A percentile compares a stretch with the other conserved stretches of the same genome.
Conservation (phyloP, 176 grass and related monocot genomes). For the Oryza meridionalis region DNA sequence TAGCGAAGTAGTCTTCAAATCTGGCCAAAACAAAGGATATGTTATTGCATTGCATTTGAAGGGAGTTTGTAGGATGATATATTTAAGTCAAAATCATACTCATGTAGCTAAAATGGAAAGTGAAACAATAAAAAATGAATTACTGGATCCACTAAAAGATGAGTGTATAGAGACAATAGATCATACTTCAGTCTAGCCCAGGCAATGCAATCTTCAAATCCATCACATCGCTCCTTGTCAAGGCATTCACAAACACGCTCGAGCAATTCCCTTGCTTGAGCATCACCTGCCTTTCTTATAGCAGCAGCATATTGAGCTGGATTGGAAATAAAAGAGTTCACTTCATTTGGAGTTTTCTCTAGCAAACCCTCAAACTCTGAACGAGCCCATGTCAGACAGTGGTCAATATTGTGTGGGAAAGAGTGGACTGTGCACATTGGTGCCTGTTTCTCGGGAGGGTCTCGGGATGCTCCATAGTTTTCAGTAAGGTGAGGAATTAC, state of each 20-base stretch:
- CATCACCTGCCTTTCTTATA: slow-evolving; percentile 76
- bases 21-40: slow-evolving; percentile 31
- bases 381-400: slow-evolving; percentile 81
- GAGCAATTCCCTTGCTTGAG: slow-evolving; percentile 72
- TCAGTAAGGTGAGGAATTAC: slow-evolving; percentile 85
- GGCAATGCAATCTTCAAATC: slow-evolving; percentile 65
- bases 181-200: slow-evolving; percentile 81
- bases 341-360: slow-evolving; percentile 78
- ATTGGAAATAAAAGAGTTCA: slow-evolving; percentile 72
- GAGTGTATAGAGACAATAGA: slow-evolving; percentile 35
- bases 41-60: slow-evolving; percentile 21
- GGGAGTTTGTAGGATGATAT: neutral
- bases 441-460: slow-evolving; percentile 77
- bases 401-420: slow-evolving; percentile 83
- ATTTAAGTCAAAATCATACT: slow-evolving; percentile 15
- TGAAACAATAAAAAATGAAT: slow-evolving; percentile 1
- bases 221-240: slow-evolving; percentile 65
- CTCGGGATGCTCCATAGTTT: slow-evolving; percentile 78
- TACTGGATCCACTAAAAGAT: slow-evolving; percentile 15
- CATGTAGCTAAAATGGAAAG: slow-evolving; percentile 4
- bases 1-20: slow-evolving; percentile 87
- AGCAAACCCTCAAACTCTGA: slow-evolving; percentile 80
- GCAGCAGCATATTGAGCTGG: slow-evolving; percentile 59
- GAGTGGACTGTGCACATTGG: slow-evolving; percentile 80
- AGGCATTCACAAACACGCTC: slow-evolving; percentile 60